Evolutionary conservation across 768 basidiomycete species (phyloP), one percentile per base, ranked within the genome.

Genomic region (Boletus barrowsii): DNA sequence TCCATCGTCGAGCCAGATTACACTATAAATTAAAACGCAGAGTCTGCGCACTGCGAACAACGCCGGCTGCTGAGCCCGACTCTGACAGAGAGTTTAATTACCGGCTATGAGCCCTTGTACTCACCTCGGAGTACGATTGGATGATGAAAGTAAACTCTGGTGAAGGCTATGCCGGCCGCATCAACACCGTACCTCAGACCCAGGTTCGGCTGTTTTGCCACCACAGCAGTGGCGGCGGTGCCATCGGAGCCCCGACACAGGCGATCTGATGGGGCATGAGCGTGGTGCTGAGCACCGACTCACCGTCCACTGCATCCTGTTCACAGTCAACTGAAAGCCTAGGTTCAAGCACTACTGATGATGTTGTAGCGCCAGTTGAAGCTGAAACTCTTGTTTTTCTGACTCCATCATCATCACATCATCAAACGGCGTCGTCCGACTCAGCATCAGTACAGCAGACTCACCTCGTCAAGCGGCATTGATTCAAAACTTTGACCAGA

Each of bases 161-260:
- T 32, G 17, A 24, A 14, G 22, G 45, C 36, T 30, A 36, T 50
- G 37, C 32, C 5, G 10, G 7, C 33, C 13, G 26, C 26, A 18
- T 15, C 44, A 55, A 17, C 14, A 33, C 36, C 20, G 22, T 22
- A 22, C 22, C n/a, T 22, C 22, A 22, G 22, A 3, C 2, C 3
- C 22, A 22, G 22, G 22, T 22, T 22, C 22, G 15, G 10, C 17
- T n/a, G 11, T 48, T 18, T 29, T 6, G 11, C 26, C 39, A 49
- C n/a, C 24, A 22, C 17, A n/a, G 35, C 17, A n/a, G 35, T 29
- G 29, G 26, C 26, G 26, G 26, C 55, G 17, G 32, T 20, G 35
- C 6, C 37, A 15, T 43, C 41, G 49, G 49, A 47, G 36, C 11
- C 40, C 30, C 41, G 50, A 48, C 57, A 53, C 50, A 47, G 57